Percentiles rank a stretch among this genome's conserved stretches.
Evolutionary conservation across 1,284 basidiomycete genomes (phyloP).

Genomic region (Coniferiporia weirii): DNA sequence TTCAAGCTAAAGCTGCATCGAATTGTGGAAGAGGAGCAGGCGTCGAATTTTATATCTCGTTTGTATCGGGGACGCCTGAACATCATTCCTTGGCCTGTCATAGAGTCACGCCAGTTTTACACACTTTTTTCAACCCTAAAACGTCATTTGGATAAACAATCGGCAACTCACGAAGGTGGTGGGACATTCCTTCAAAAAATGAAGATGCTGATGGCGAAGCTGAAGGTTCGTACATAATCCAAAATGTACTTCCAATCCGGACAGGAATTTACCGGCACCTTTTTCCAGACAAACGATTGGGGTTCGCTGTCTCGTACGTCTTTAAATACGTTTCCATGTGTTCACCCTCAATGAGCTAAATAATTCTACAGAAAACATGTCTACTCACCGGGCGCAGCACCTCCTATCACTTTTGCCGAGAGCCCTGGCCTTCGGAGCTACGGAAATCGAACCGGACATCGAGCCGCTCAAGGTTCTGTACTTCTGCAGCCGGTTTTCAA

Average conservation of each 20-base stretch:
- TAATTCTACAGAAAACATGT: conserved; percentile 44
- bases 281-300: conserved; percentile 53
- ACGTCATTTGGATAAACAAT: conserved; percentile 41
- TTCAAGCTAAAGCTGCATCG: conserved; percentile 49
- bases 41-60: conserved; percentile 53
- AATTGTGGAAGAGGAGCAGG: conserved; percentile 56
- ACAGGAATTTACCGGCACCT: not conserved
- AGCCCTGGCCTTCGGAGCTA: conserved; percentile 42
- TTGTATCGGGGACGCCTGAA: conserved; percentile 48
- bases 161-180: conserved; percentile 42
- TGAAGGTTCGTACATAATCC: conserved; percentile 39
- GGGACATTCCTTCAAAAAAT: conserved; percentile 51
- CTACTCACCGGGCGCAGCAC: conserved; percentile 45
- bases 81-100: conserved; percentile 64
- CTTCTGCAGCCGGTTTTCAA: not conserved
- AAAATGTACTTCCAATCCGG: not conserved
- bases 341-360: not conserved
- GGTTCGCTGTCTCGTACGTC: conserved; percentile 49
- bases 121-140: conserved; percentile 44
- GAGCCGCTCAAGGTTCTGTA: conserved; percentile 45
- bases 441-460: conserved; percentile 39
- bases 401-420: conserved; percentile 37
- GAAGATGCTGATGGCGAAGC: conserved; percentile 62
- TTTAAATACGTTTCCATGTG: not conserved
- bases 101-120: conserved; percentile 56